Percentiles rank a stretch among this genome's conserved stretches.
Evolutionary conservation across 495 filamentous ascomycete genomes (phyloP).

Genomic region (Aspergillus coremiiformis): DNA sequence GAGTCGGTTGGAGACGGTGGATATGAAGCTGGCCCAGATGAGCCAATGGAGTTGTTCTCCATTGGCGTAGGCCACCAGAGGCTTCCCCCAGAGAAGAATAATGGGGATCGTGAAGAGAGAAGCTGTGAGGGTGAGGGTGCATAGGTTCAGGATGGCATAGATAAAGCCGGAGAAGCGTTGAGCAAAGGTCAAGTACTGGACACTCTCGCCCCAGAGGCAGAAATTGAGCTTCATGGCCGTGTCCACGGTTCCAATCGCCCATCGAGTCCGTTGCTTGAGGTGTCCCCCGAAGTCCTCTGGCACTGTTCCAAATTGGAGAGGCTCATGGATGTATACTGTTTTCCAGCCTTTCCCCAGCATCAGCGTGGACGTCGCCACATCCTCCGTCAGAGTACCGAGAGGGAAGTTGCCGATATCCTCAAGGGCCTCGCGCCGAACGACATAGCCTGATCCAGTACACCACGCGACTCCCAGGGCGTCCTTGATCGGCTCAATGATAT

Average conservation of each 20-base stretch:
- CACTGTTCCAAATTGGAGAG: constrained; percentile 45
- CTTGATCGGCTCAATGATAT: constrained; percentile 46
- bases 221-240: neutral
- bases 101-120: neutral
- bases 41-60: neutral
- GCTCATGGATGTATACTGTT: constrained; percentile 44
- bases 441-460: constrained; percentile 48
- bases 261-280: constrained; percentile 47
- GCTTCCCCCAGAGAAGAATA: neutral
- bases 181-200: neutral
- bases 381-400: constrained; percentile 43
- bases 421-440: constrained; percentile 41
- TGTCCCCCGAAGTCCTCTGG: constrained; percentile 42
- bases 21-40: neutral
- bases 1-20: neutral
- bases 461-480: constrained; percentile 21
- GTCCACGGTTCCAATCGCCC: constrained; percentile 16
- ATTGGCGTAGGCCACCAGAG: neutral
- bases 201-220: neutral
- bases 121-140: neutral
- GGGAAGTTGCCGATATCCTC: constrained; percentile 47
- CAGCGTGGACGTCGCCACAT: constrained; percentile 40
- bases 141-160: neutral
- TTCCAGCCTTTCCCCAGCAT: constrained; percentile 46
- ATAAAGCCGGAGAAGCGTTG: neutral